Conservation (phyloP, 176 grass and related monocot species). For the Avena atlantica region DNA sequence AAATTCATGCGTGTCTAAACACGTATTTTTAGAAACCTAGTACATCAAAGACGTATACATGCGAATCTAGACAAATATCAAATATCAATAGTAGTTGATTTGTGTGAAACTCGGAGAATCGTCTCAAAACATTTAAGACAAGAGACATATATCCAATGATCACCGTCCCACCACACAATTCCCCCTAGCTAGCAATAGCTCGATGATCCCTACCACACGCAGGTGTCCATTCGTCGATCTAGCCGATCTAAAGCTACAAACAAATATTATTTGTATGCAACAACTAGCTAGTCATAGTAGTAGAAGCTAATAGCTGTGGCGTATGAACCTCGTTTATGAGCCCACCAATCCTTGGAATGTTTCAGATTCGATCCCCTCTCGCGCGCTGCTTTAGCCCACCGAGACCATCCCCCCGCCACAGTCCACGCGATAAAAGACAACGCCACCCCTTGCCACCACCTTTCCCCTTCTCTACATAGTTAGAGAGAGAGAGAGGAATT, state of each 20-base stretch:
- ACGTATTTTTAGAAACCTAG: too few species aligned
- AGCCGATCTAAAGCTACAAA: constrained; percentile 18
- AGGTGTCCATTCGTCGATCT: constrained; percentile 23
- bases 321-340: constrained; percentile 51
- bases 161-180: neutral
- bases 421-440: constrained; percentile 68
- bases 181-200: constrained; percentile 13
- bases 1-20: too few species aligned
- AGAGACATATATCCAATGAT: constrained; percentile 36
- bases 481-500: constrained; percentile 28
- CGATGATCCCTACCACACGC: constrained; percentile 5
- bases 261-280: neutral
- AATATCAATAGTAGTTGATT: too few species aligned
- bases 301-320: constrained; percentile 24
- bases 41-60: too few species aligned
- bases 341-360: constrained; percentile 81
- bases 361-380: constrained; percentile 76
- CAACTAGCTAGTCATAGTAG: neutral
- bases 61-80: too few species aligned
- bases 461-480: constrained; percentile 39
- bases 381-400: constrained; percentile 19
- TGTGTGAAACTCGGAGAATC: neutral
- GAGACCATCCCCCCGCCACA: constrained; percentile 41
- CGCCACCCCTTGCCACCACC: constrained; percentile 16
- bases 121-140: constrained; percentile 19